Evolutionary conservation across 352 stramenopile species (phyloP).

Genomic region (Aphanomyces astaci): DNA sequence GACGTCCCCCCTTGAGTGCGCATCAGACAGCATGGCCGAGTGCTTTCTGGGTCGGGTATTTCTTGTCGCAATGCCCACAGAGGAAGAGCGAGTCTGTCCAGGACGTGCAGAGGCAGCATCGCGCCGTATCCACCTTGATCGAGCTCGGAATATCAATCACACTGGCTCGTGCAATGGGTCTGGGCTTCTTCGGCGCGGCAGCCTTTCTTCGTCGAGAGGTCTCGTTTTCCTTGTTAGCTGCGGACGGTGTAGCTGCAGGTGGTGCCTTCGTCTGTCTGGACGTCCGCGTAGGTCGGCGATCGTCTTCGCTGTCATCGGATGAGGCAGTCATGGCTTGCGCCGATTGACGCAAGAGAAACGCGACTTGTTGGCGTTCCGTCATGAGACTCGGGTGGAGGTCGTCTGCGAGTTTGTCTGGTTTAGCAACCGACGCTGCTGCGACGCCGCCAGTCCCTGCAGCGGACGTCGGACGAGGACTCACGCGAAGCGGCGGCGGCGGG

Average conservation of each 20-base stretch:
- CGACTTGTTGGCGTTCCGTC: conserved; percentile 72
- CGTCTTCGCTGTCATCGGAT: conserved; percentile 31
- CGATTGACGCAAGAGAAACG: conserved; percentile 62
- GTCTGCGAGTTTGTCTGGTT: not conserved
- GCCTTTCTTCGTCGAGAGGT: not conserved
- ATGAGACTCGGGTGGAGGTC: conserved; percentile 53
- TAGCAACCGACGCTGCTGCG: not conserved
- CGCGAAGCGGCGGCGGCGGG: not conserved
- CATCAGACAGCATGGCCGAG: conserved; percentile 30
- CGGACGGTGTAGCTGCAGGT: conserved; percentile 10
- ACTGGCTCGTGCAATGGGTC: not conserved
- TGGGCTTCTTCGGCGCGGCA: not conserved
- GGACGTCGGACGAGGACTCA: not conserved
- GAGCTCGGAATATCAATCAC: not conserved
- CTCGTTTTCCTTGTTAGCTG: not conserved
- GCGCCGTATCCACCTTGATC: not conserved
- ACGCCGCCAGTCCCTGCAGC: not conserved
- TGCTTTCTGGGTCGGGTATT: conserved; percentile 70
- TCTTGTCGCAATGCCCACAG: conserved; percentile 60
- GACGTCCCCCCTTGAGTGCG: no score
- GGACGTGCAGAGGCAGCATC: conserved; percentile 50
- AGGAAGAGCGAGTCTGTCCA: conserved; percentile 55
- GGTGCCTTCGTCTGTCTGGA: conserved; percentile 27
- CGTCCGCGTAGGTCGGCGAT: conserved; percentile 24
- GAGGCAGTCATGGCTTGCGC: conserved; percentile 44